Conservation (phyloP, 768 basidiomycete species). For the Asterophora lycoperdoides region DNA sequence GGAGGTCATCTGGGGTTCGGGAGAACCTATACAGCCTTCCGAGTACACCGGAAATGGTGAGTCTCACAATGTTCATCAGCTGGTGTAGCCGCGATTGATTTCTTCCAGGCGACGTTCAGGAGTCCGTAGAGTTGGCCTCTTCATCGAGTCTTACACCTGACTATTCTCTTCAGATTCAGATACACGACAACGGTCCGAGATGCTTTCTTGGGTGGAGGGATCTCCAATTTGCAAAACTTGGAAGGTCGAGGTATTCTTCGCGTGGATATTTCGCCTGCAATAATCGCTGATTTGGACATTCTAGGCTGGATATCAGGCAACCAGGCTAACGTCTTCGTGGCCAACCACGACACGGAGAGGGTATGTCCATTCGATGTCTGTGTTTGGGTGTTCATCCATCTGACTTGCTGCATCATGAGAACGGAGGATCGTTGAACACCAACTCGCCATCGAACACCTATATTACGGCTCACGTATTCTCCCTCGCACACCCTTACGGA, state of each 20-base stretch:
- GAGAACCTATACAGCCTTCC: constrained; percentile 50
- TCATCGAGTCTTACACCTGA: background rate
- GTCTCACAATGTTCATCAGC: constrained; percentile 1
- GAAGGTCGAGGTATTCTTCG: constrained; percentile 40
- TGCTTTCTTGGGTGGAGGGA: constrained; percentile 49
- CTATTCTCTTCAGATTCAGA: constrained; percentile 41
- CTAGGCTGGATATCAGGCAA: constrained; percentile 55
- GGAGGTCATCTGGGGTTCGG: constrained; percentile 51
- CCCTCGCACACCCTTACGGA: constrained; percentile 64
- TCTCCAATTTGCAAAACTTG: constrained; percentile 48
- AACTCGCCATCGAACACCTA: constrained; percentile 67
- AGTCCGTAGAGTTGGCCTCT: constrained; percentile 31
- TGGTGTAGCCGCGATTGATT: background rate
- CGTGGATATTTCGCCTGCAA: background rate
- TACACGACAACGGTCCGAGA: constrained; percentile 49
- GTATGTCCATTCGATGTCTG: constrained; percentile 22
- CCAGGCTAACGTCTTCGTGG: constrained; percentile 59
- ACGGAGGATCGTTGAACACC: constrained; percentile 48
- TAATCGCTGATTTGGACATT: background rate
- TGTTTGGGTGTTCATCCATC: background rate
- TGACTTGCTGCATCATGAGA: constrained; percentile 31
- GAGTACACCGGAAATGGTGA: constrained; percentile 52
- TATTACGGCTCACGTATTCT: constrained; percentile 55
- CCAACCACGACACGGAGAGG: constrained; percentile 69
- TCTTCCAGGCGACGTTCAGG: constrained; percentile 56